phyloP scores from a whole-genome alignment of 202 grass and related monocot species.

The Setaria italica region DNA sequence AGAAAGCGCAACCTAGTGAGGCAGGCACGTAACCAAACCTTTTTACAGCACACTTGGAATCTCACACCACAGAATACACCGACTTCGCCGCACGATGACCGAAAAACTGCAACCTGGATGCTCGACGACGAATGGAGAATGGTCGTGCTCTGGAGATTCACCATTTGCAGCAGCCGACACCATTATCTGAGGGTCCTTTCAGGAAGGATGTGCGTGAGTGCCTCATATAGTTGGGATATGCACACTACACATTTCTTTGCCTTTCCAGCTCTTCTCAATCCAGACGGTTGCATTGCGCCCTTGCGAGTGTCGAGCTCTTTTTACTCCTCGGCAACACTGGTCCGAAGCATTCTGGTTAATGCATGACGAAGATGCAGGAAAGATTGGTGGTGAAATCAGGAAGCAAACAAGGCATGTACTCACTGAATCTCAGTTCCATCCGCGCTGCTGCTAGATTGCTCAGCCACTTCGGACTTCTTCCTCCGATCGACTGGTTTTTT shows the following conservation, averaged over 20 bases:
- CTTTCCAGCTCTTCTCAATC: conserved; percentile 10
- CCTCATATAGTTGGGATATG: conserved; percentile 18
- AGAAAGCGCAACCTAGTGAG: neutral
- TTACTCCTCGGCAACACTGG: conserved; percentile 36
- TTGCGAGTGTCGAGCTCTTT: neutral
- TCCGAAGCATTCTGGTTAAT: conserved; percentile 15
- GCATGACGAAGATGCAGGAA: neutral
- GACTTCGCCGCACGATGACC: neutral
- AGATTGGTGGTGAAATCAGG: neutral
- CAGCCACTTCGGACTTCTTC: conserved; percentile 39
- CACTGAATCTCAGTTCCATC: conserved; percentile 50
- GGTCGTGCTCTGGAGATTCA: neutral
- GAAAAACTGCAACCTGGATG: conserved; percentile 1
- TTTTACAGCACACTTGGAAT: conserved; percentile 36
- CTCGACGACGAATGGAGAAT: neutral
- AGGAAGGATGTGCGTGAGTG: conserved; percentile 22
- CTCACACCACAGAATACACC: neutral
- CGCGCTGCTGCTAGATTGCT: conserved; percentile 37
- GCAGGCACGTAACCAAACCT: conserved; percentile 7
- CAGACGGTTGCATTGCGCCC: neutral
- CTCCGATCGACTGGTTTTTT: conserved; percentile 57
- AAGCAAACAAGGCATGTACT: conserved; percentile 4
- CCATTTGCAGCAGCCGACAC: neutral
- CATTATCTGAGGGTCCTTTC: conserved; percentile 16
- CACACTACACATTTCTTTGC: neutral